Evolutionary conservation across 129 eudicot genomes (phyloP).

Genomic region (Smallanthus sonchifolius): DNA sequence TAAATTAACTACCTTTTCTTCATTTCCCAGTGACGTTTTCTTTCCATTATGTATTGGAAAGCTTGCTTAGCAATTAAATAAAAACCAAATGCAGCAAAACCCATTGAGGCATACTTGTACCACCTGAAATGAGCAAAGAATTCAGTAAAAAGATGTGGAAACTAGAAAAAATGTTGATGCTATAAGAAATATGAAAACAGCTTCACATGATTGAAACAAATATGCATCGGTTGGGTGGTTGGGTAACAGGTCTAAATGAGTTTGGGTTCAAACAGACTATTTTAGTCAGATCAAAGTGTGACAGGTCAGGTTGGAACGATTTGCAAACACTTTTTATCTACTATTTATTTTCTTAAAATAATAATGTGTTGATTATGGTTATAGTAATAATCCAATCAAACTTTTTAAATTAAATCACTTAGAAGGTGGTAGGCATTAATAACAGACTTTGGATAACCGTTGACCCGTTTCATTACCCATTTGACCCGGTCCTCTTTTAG

Average conservation of each 20-base stretch:
- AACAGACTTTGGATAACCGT: not conserved
- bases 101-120: conserved; percentile 91
- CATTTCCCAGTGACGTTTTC: conserved; percentile 88
- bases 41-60: conserved; percentile 71
- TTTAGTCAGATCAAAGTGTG: not conserved
- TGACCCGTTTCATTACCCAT: not conserved
- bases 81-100: conserved; percentile 73
- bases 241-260: not conserved
- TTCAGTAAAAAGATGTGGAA: not conserved
- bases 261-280: not conserved
- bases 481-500: not conserved
- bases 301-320: not conserved
- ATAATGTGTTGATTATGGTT: not conserved
- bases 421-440: not conserved
- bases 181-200: conserved; percentile 5
- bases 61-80: conserved; percentile 77
- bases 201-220: not conserved
- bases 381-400: not conserved
- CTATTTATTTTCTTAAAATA: not conserved
- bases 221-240: not conserved
- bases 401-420: not conserved
- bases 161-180: not conserved
- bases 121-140: conserved; percentile 45
- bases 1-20: conserved; percentile 47
- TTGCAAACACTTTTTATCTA: not conserved